A percentile compares a stretch with the other conserved stretches of the same genome.
Evolutionary conservation across 257 asterid species (phyloP).

Genomic region (Datura wrightii): DNA sequence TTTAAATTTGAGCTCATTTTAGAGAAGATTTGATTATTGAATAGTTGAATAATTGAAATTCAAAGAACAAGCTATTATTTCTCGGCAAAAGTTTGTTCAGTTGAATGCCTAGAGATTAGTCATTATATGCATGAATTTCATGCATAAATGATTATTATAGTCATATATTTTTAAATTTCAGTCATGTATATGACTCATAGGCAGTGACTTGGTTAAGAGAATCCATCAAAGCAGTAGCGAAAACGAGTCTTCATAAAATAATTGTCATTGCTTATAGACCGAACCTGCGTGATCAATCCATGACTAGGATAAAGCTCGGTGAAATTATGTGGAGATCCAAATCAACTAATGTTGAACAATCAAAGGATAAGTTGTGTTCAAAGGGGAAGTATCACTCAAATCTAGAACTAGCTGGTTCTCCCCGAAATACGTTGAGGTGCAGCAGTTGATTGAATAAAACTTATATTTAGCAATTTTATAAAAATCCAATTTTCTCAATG

Average conservation of each 20-base stretch:
- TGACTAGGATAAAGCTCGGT: too few species aligned
- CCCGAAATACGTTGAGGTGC: too few species aligned
- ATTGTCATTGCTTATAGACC: not conserved
- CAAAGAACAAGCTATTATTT: too few species aligned
- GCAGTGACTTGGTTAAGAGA: too few species aligned
- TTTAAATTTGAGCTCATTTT: not conserved
- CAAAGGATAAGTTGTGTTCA: not conserved
- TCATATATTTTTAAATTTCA: too few species aligned
- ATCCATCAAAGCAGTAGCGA: not conserved
- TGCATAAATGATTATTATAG: too few species aligned
- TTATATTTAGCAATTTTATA: too few species aligned
- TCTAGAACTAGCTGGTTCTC: not conserved
- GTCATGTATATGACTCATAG: too few species aligned
- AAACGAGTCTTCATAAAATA: not conserved
- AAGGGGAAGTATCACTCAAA: not conserved
- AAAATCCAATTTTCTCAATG: not conserved
- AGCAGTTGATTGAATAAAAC: not conserved
- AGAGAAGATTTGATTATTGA: not conserved
- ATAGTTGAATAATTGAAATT: too few species aligned
- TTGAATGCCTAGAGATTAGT: too few species aligned
- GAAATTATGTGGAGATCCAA: too few species aligned
- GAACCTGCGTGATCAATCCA: not conserved
- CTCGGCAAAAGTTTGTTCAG: not conserved
- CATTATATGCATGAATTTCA: too few species aligned
- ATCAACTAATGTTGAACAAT: not conserved